A percentile compares a stretch with the other conserved stretches of the same genome.
Conservation (phyloP, 2,329 filamentous ascomycete genomes). For the Aureobasidium leucospermi region DNA sequence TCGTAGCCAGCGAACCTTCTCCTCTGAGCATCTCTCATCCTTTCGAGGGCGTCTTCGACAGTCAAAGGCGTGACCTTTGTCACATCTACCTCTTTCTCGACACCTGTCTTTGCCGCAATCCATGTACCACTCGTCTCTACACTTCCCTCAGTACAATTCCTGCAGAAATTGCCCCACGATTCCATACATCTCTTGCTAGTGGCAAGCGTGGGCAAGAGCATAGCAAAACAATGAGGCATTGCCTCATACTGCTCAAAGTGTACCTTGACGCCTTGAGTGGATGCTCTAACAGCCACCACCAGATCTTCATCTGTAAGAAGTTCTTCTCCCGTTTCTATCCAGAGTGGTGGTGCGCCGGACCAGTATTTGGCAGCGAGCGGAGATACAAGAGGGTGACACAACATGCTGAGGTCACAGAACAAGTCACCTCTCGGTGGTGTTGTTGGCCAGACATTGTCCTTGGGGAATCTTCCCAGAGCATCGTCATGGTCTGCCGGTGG, state of each 20-base stretch:
- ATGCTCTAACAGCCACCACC: slow-evolving; percentile 52
- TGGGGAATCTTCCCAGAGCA: slow-evolving; percentile 30
- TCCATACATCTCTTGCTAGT: slow-evolving; percentile 28
- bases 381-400: slow-evolving; percentile 60
- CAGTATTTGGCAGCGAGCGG: slow-evolving; percentile 53
- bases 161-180: slow-evolving; percentile 28
- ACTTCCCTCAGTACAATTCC: slow-evolving; percentile 22
- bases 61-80: slow-evolving; percentile 17
- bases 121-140: slow-evolving; percentile 25
- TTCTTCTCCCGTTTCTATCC: slow-evolving; percentile 64
- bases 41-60: slow-evolving; percentile 16
- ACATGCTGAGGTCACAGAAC: slow-evolving; percentile 37
- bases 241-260: slow-evolving; percentile 67
- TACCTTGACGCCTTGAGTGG: slow-evolving; percentile 51
- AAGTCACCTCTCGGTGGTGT: slow-evolving; percentile 40
- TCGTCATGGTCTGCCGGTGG: slow-evolving; percentile 34
- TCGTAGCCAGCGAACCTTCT: slow-evolving; percentile 25
- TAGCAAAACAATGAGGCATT: slow-evolving; percentile 66
- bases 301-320: slow-evolving; percentile 61
- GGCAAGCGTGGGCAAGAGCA: slow-evolving; percentile 33
- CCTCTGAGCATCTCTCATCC: slow-evolving; percentile 24
- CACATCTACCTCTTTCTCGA: slow-evolving; percentile 24
- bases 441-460: slow-evolving; percentile 45
- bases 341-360: slow-evolving; percentile 58
- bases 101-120: slow-evolving; percentile 25